Evolutionary conservation across 2,329 filamentous ascomycete genomes (phyloP).

Genomic region (Colletotrichum somersetense): DNA sequence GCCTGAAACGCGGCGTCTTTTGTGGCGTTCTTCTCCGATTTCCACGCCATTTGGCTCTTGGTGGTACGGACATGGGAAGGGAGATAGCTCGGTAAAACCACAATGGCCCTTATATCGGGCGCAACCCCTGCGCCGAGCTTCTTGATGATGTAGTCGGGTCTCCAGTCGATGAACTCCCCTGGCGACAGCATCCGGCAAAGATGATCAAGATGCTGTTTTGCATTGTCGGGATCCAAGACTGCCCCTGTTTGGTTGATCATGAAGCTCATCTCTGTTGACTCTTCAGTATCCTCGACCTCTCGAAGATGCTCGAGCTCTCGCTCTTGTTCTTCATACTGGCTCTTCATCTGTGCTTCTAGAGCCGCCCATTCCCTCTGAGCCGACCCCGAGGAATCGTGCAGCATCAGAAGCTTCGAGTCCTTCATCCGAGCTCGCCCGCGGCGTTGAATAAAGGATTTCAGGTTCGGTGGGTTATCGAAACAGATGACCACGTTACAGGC

Average conservation of each 20-base stretch:
- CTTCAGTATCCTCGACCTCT: constrained; percentile 60
- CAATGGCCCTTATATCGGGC: constrained; percentile 65
- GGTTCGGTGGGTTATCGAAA: constrained; percentile 62
- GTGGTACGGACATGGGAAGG: constrained; percentile 70
- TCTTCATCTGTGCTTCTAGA: constrained; percentile 81
- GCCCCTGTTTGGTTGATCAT: constrained; percentile 65
- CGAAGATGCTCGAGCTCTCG: constrained; percentile 62
- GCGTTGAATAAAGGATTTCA: constrained; percentile 71
- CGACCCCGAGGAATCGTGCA: constrained; percentile 52
- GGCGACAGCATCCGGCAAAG: constrained; percentile 77
- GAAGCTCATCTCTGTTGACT: constrained; percentile 48
- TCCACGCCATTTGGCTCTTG: constrained; percentile 70
- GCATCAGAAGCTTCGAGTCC: constrained; percentile 63
- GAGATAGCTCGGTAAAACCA: constrained; percentile 79
- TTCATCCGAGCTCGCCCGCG: constrained; percentile 65
- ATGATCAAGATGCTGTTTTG: constrained; percentile 82
- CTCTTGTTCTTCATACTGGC: constrained; percentile 74
- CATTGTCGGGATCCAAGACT: constrained; percentile 78
- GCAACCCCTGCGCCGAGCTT: constrained; percentile 49
- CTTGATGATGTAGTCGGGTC: constrained; percentile 75
- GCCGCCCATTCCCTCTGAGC: constrained; percentile 67
- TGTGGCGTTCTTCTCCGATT: constrained; percentile 76
- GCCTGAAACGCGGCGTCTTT: constrained; percentile 89
- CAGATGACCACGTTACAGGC: constrained; percentile 73
- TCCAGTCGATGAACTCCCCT: constrained; percentile 70